These are phyloP conservation scores for Cudoniella acicularis DNA, from an alignment of 495 filamentous ascomycete genomes.

Conservation along the genomic window DNA sequence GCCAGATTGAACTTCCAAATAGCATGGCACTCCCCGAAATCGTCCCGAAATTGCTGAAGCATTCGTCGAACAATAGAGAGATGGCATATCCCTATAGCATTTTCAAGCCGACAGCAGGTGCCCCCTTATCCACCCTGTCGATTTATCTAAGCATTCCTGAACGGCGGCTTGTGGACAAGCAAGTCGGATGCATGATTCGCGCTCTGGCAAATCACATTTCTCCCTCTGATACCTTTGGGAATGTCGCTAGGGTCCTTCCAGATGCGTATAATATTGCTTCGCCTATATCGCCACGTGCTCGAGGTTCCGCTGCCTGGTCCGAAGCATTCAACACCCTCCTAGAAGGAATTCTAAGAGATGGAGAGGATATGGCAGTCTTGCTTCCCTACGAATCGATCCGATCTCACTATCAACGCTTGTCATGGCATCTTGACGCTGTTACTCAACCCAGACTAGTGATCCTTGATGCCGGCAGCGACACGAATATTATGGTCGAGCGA, in stretches of 20 bases:
- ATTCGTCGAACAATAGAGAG: slow-evolving; percentile 39
- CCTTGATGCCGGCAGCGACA: slow-evolving; percentile 46
- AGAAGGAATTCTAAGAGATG: slow-evolving; percentile 62
- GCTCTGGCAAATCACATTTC: slow-evolving; percentile 41
- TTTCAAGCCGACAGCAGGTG: slow-evolving; percentile 48
- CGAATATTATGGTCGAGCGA: slow-evolving; percentile 55
- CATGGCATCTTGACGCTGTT: slow-evolving; percentile 51
- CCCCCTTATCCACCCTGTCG: slow-evolving; percentile 24
- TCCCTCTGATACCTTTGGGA: slow-evolving; percentile 37
- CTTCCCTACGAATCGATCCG: slow-evolving; percentile 64
- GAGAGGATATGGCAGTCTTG: slow-evolving; percentile 64
- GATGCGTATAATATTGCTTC: slow-evolving; percentile 41
- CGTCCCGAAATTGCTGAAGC: slow-evolving; percentile 37
- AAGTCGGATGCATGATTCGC: slow-evolving; percentile 46
- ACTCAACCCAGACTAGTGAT: slow-evolving; percentile 53
- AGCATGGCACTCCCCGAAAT: neutral
- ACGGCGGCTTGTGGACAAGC: slow-evolving; percentile 12
- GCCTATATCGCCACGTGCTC: slow-evolving; percentile 32
- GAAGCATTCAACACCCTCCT: slow-evolving; percentile 58
- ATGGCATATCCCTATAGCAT: slow-evolving; percentile 44
- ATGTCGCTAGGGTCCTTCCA: slow-evolving; percentile 33
- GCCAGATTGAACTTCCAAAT: neutral
- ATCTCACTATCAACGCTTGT: slow-evolving; percentile 43
- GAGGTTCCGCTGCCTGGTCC: slow-evolving; percentile 55
- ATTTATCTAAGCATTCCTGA: slow-evolving; percentile 21